Percentiles rank a stretch among this genome's conserved stretches.
Conservation (phyloP, 1,284 basidiomycete genomes). For the Tilletia caries region DNA sequence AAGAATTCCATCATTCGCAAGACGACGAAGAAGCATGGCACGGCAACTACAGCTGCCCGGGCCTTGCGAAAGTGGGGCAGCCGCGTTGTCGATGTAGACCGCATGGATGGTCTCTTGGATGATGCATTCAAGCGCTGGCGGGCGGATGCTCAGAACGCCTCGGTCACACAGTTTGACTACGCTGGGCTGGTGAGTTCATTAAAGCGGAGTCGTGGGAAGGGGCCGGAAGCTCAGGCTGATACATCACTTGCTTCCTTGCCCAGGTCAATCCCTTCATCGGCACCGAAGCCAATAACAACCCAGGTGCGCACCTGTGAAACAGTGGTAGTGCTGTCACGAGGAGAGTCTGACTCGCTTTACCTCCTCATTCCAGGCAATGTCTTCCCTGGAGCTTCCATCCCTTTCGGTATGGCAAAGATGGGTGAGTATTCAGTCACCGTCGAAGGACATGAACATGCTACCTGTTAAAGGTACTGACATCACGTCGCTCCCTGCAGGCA, state of each 20-base stretch:
- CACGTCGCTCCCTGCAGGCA: too few relatives aligned
- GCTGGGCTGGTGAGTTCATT: constrained; percentile 7
- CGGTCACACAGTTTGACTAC: neutral
- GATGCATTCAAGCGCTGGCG: neutral
- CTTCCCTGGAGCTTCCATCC: constrained; percentile 37
- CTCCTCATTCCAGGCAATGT: constrained; percentile 25
- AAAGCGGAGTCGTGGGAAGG: too few relatives aligned
- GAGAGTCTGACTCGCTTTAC: too few relatives aligned
- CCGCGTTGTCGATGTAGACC: neutral
- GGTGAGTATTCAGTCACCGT: constrained; percentile 38
- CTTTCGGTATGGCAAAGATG: constrained; percentile 45
- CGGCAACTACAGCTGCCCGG: too few relatives aligned
- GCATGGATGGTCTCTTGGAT: neutral
- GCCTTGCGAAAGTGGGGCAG: neutral
- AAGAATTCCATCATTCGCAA: too few relatives aligned
- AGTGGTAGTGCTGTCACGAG: too few relatives aligned
- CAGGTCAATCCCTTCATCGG: constrained; percentile 29
- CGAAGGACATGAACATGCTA: too few relatives aligned
- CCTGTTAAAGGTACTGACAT: too few relatives aligned
- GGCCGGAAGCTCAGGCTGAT: neutral
- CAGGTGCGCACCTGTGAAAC: too few relatives aligned
- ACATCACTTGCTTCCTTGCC: constrained; percentile 7
- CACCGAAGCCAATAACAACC: constrained; percentile 22
- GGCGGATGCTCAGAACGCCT: neutral
- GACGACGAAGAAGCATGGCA: too few relatives aligned